Base-by-base conservation (phyloP, 2,329 filamentous ascomycete genomes). In the Neofusicoccum laricinum region DNA sequence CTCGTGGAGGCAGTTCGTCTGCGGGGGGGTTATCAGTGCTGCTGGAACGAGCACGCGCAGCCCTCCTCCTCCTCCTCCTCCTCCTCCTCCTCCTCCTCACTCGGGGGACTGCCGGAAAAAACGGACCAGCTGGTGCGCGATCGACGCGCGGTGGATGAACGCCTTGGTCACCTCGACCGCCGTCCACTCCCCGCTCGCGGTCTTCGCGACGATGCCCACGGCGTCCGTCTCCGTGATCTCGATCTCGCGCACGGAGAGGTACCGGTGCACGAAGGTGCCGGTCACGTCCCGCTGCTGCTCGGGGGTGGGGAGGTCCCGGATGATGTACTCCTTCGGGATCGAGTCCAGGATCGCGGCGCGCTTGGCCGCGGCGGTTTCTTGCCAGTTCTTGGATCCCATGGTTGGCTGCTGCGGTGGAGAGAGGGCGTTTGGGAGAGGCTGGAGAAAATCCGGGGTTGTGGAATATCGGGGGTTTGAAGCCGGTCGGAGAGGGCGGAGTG, bases 151-250 rank as follows among this genome's bases (percentile, higher is more conserved):
- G 65, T 86, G 84, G 68, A 84, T 86, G 70, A 88, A 86, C 2
- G 83, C 83, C 61, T 81, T 80, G 3, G 82, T 79, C 1, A 85
- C 84, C 57, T 83, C 83, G 11, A 84, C 80, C 1, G 86, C 84
- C 7, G 77, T 84, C 86, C 86, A 88, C 66, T 70, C 67, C 1
- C 86, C 86, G 1, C 77, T 75, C 0, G 79, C 80, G 1, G 85
- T 86, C 49, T 83, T 82, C 55, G 81, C 76, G 0, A 83, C 81
- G 64, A 89, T 86, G 0, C 79, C 82, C 5, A 83, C 80, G 3
- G 85, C 85, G 70, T 86, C 83, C 4, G 82, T 84, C 68, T 88
- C 84, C 0, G 87, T 89, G 64, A 89, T 88, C 46, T 84, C 80
- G 12, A 88, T 77, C 68, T 89, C 86, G 45, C 78, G 72, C 19